A percentile compares a stretch with the other conserved stretches of the same genome.
phyloP scores from a whole-genome alignment of 192 early-diverging fungal species.

The Bifiguratus adelaidae region DNA sequence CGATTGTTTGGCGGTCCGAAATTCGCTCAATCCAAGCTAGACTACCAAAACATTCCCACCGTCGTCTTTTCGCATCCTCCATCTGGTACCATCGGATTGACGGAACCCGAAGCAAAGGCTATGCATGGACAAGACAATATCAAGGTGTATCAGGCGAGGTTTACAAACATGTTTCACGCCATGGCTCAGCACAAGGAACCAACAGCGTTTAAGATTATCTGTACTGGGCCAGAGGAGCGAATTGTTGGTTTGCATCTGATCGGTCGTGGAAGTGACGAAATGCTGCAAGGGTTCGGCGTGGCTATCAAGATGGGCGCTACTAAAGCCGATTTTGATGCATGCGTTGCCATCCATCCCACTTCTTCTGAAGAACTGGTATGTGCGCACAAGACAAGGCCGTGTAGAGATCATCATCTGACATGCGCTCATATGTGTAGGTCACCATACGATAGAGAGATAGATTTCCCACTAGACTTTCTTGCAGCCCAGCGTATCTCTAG shows the following conservation, averaged over 20 bases:
- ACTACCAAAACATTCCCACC: constrained; percentile 90
- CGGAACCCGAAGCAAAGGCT: constrained; percentile 67
- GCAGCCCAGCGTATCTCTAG: too few relatives aligned
- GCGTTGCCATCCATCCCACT: constrained; percentile 96
- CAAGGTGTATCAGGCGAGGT: constrained; percentile 80
- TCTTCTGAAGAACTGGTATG: constrained; percentile 92
- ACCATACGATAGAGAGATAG: too few relatives aligned
- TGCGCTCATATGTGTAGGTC: too few relatives aligned
- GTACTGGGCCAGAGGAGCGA: constrained; percentile 77
- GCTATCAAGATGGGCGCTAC: constrained; percentile 98
- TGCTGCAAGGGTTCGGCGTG: constrained; percentile 93
- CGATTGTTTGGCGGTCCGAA: constrained; percentile 77
- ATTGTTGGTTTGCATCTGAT: constrained; percentile 94
- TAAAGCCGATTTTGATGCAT: constrained; percentile 92
- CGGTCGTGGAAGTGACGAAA: constrained; percentile 81
- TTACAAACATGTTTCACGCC: constrained; percentile 87
- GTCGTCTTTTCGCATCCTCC: constrained; percentile 94
- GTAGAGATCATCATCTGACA: too few relatives aligned
- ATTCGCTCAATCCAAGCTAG: constrained; percentile 68
- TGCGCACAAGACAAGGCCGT: too few relatives aligned
- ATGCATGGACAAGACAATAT: constrained; percentile 68
- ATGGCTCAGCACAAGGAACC: constrained; percentile 80
- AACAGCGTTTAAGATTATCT: constrained; percentile 89
- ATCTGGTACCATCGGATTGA: constrained; percentile 79
- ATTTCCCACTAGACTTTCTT: too few relatives aligned